Base-by-base conservation (phyloP, 1,284 basidiomycete species). In the Melampsora occidentalis region DNA sequence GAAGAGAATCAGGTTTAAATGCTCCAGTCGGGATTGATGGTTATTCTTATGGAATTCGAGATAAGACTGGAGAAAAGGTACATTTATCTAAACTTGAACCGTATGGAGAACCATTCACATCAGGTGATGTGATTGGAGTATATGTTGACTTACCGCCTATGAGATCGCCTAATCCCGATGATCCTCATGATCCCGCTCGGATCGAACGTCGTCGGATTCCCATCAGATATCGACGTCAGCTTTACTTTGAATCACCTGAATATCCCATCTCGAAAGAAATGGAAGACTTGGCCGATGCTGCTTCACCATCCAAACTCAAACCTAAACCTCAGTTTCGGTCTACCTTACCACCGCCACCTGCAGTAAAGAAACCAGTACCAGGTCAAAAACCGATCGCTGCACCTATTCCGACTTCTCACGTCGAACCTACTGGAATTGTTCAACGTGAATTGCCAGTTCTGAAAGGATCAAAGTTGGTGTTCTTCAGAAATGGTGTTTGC, bases 171-270 rank as follows among this genome's bases (percentile, higher is more conserved):
- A 89, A 90, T 80, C 86, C 86, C 2, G 83, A 88, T 80, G 92
- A 96, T 81, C 88, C 90, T 0, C 76, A 78, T 7, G 81, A 83
- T 69, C 85, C 85, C 6, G 90, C 90, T 0, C 89, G 89, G 79
- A 84, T 95, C 78, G 88, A 90, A 79, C 89, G 94, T 70, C 91
- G 93, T 82, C 90, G 94, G 69, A 91, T 95, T 72, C 89, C 95
- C 1, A 96, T 99, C 81, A 90, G 93, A 76, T 93, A 94, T 85
- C 95, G 95, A 83, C 92, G 92, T n/a, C 93, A 96, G 83, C 90
- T 93, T 78, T 96, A 97, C 83, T 98, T 97, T 83, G 97, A 99
- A 84, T 90, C 90, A 78, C 86, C 94, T 79, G 96, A 99, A 83
- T 98, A 97, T 82, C 85, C 90, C 1, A 88, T 90, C 76, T 89